Conservation (phyloP, 2,329 filamentous ascomycete genomes). For the Aspergillus pseudoviridinutans region DNA sequence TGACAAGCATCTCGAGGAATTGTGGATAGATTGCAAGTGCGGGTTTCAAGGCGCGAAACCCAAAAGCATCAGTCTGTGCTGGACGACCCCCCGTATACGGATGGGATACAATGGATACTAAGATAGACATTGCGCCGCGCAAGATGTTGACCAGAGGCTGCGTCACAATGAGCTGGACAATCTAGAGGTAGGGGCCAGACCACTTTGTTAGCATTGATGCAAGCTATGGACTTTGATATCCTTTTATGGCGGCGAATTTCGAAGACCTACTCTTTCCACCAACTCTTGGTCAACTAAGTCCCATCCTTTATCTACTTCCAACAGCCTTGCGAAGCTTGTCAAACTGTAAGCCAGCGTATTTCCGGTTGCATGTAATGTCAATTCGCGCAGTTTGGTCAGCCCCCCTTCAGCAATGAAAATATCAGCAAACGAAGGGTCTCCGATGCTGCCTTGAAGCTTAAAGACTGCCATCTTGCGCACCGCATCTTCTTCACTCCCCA, state of each 20-base stretch:
- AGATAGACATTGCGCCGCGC: constrained; percentile 91
- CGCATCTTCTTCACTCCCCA: constrained; percentile 71
- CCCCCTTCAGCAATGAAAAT: constrained; percentile 91
- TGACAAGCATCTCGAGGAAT: constrained; percentile 91
- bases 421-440: constrained; percentile 93
- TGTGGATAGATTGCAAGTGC: constrained; percentile 87
- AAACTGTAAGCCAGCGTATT: constrained; percentile 96
- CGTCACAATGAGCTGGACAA: constrained; percentile 89
- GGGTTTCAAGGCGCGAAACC: constrained; percentile 87
- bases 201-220: constrained; percentile 3
- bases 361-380: constrained; percentile 80
- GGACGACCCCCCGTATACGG: constrained; percentile 58
- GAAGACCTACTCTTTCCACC: constrained; percentile 55
- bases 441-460: constrained; percentile 92
- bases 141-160: constrained; percentile 97
- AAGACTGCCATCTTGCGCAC: constrained; percentile 98
- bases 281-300: constrained; percentile 57
- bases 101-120: constrained; percentile 88
- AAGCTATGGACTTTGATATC: background rate
- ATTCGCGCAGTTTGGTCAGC: constrained; percentile 70
- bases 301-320: constrained; percentile 98
- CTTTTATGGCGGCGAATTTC: background rate
- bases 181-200: constrained; percentile 37
- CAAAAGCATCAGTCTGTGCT: constrained; percentile 63
- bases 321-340: constrained; percentile 77